Conservation (phyloP, 1,139 yeast genomes). For the Diutina catenulata region DNA sequence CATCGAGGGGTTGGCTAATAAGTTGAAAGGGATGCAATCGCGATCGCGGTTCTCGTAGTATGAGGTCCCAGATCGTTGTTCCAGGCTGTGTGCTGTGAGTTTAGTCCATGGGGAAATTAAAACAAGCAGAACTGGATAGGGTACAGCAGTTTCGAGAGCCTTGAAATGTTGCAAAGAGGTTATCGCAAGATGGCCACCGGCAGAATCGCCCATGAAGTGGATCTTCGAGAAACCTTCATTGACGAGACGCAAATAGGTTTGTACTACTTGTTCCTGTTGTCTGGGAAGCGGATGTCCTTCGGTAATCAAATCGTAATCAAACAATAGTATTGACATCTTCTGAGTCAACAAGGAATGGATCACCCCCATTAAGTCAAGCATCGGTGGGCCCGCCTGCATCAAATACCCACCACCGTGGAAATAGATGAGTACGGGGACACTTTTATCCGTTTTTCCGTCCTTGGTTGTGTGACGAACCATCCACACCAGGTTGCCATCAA, state of each 20-base stretch:
- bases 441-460: too few relatives aligned
- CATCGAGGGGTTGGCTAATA: not conserved
- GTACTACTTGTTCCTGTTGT: not conserved
- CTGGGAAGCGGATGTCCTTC: conserved; percentile 1
- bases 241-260: not conserved
- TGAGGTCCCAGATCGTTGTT: not conserved
- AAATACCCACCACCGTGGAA: conserved; percentile 6
- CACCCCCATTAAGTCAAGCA: not conserved
- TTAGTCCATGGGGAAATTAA: conserved; percentile 6
- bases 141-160: not conserved
- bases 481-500: not conserved
- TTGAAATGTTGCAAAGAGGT: conserved; percentile 15
- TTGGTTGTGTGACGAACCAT: not conserved
- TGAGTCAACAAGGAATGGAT: not conserved
- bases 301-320: conserved; percentile 4
- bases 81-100: not conserved
- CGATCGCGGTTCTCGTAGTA: not conserved
- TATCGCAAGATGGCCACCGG: conserved; percentile 29
- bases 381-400: not conserved
- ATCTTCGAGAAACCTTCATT: not conserved
- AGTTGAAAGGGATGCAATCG: not conserved
- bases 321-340: not conserved
- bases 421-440: conserved; percentile 6
- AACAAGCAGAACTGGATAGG: conserved; percentile 1
- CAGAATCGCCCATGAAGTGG: conserved; percentile 24